Conservation (phyloP, 83 land plant species). For the Picea engelmannii region DNA sequence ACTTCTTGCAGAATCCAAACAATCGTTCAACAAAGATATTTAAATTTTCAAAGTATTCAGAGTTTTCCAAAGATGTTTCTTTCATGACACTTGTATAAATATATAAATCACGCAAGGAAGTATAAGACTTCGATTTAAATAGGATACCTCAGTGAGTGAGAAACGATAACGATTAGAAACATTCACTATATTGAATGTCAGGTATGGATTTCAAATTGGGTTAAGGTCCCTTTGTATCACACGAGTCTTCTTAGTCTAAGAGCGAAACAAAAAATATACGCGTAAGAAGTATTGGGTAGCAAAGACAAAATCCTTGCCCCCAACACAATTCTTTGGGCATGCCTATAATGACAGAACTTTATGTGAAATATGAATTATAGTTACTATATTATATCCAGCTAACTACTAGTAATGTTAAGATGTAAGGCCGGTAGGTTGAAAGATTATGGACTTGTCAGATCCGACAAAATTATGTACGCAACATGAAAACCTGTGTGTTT, state of each 20-base stretch:
- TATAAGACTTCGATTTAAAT: background rate
- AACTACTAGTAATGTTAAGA: no score
- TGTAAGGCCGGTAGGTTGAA: background rate
- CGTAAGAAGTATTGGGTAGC: background rate
- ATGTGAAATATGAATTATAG: no score
- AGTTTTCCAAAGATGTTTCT: no score
- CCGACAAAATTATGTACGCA: no score
- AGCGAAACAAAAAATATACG: background rate
- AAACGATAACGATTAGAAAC: background rate
- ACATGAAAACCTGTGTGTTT: no score
- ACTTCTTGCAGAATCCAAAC: background rate
- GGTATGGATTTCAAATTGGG: background rate
- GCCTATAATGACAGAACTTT: background rate
- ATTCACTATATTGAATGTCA: background rate
- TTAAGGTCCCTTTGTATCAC: background rate
- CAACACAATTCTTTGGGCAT: background rate
- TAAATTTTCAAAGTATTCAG: no score
- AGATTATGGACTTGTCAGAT: background rate
- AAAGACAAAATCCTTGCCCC: background rate
- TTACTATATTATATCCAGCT: no score
- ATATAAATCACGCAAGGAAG: no score
- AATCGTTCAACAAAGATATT: no score
- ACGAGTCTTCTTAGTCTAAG: background rate
- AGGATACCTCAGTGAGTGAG: background rate
- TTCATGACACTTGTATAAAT: no score